A percentile compares a stretch with the other conserved stretches of the same genome.
Evolutionary conservation across 306 rosid genomes (phyloP).

Genomic region (Dalbergia cochinchinensis): DNA sequence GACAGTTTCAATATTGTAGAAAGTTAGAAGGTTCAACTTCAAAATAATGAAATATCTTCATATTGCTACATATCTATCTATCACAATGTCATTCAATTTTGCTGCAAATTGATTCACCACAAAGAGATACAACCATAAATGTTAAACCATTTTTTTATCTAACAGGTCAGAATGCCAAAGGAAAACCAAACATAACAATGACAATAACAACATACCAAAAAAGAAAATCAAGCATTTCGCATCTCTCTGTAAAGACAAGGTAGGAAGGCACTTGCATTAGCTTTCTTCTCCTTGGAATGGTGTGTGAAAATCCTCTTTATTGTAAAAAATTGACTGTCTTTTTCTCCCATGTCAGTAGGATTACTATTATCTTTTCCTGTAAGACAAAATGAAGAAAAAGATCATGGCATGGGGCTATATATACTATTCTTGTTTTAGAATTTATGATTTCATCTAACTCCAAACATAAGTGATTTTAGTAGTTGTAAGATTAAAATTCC

Average conservation of each 20-base stretch:
- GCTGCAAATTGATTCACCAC: conserved; percentile 2
- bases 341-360: conserved; percentile 96
- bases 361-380: conserved; percentile 72
- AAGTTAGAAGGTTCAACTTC: conserved; percentile 15
- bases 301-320: conserved; percentile 85
- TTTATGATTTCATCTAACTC: conserved; percentile 2
- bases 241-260: not conserved
- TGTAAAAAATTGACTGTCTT: conserved; percentile 91
- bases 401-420: not conserved
- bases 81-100: conserved; percentile 9
- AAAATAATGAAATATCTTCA: conserved; percentile 12
- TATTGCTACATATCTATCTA: conserved; percentile 15
- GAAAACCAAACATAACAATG: conserved; percentile 4
- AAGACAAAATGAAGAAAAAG: conserved; percentile 37
- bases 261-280: conserved; percentile 48
- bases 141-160: conserved; percentile 17
- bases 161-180: not conserved
- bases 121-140: conserved; percentile 12
- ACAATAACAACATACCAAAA: not conserved
- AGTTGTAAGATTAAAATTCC: conserved; percentile 14
- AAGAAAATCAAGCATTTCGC: not conserved
- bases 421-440: not conserved
- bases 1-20: not conserved
- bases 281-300: conserved; percentile 80
- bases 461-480: conserved; percentile 10